Conservation (phyloP, 163 green algal genomes). For the Chlorella variabilis region DNA sequence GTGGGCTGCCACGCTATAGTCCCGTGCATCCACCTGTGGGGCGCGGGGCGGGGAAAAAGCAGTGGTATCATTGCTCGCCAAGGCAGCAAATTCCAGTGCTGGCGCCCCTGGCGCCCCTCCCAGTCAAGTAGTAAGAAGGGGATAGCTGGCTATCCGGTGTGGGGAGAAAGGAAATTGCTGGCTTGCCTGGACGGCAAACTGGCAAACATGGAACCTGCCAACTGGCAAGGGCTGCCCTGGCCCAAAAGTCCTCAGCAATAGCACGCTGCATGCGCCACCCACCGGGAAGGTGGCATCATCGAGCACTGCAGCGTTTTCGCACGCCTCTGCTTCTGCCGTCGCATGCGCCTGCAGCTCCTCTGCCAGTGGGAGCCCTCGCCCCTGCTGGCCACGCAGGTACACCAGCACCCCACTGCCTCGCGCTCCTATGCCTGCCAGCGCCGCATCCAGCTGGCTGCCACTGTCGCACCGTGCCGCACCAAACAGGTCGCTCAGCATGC, state of each 20-base stretch:
- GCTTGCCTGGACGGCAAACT: too few relatives aligned
- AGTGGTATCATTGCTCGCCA: not conserved
- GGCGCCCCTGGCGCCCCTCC: too few relatives aligned
- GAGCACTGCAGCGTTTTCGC: not conserved
- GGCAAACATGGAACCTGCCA: too few relatives aligned
- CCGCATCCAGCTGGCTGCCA: conserved; percentile 65
- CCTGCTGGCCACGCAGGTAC: conserved; percentile 80
- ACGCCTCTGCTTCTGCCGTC: conserved; percentile 1
- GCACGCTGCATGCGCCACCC: too few relatives aligned
- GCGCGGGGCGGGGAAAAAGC: too few relatives aligned
- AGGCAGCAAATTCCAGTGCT: not conserved
- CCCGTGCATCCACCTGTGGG: conserved; percentile 69
- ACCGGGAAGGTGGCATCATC: conserved; percentile 44
- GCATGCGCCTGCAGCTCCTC: conserved; percentile 72
- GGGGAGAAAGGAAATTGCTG: too few relatives aligned
- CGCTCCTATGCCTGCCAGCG: conserved; percentile 63
- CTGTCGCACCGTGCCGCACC: conserved; percentile 63
- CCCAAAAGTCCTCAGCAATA: too few relatives aligned
- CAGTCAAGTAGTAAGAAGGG: too few relatives aligned
- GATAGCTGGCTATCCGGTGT: too few relatives aligned
- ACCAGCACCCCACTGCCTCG: conserved; percentile 80
- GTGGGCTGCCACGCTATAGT: conserved; percentile 82
- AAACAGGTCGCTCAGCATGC: conserved; percentile 82
- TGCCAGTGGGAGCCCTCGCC: conserved; percentile 60
- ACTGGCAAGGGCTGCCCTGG: too few relatives aligned